Percentiles rank a stretch among this genome's conserved stretches.
Conservation (phyloP, 2,329 filamentous ascomycete genomes). For the Mycogone perniciosa region DNA sequence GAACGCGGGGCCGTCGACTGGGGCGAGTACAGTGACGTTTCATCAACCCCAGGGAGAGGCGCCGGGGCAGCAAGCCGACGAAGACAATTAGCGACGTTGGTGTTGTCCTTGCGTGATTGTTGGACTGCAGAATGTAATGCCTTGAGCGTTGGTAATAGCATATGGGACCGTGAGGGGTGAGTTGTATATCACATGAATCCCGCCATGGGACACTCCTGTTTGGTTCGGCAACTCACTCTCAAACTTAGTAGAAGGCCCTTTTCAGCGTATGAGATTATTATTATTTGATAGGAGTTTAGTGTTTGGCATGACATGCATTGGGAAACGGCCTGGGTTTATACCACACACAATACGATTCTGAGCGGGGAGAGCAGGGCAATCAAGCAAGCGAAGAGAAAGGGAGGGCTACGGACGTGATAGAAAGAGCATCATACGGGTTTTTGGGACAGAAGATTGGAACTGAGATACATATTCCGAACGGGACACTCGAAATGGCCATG, state of each 20-base stretch:
- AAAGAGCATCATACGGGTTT: not conserved
- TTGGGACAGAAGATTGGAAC: constrained; percentile 1
- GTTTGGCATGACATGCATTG: not conserved
- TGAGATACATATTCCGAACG: not conserved
- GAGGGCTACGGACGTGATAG: not conserved
- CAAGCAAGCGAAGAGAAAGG: not conserved
- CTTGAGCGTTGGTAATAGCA: not conserved
- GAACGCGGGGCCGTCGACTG: constrained; percentile 21
- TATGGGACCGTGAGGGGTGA: not conserved
- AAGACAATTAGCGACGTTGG: not conserved
- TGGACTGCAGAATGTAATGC: not conserved
- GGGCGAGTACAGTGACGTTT: constrained; percentile 33
- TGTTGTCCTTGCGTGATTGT: not conserved
- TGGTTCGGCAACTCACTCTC: too few relatives aligned
- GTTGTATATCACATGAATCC: too few relatives aligned
- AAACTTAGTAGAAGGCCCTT: not conserved
- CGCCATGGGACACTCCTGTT: too few relatives aligned
- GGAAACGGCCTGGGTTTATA: not conserved
- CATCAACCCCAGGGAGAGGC: constrained; percentile 20
- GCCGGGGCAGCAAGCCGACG: constrained; percentile 16
- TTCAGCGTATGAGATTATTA: not conserved
- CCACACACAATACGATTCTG: not conserved
- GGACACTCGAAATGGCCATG: not conserved
- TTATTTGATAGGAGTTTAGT: not conserved
- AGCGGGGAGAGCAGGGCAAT: not conserved